Evolutionary conservation across 352 stramenopile genomes (phyloP).

Genomic region (Pythium apleroticum): DNA sequence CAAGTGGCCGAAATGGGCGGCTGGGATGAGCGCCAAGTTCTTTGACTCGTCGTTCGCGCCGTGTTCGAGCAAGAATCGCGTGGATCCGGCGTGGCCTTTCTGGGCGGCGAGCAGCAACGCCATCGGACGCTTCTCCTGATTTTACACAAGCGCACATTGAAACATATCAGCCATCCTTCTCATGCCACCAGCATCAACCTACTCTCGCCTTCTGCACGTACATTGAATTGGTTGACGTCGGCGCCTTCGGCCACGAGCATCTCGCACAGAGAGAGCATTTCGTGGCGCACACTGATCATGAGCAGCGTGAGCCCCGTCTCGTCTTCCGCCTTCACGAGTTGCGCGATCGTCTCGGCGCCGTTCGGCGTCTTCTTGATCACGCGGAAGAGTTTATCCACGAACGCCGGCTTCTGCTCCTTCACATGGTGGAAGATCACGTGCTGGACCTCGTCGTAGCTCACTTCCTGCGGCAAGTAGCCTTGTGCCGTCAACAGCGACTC

Average conservation of each 20-base stretch:
- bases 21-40: constrained; percentile 85
- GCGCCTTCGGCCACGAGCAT: constrained; percentile 69
- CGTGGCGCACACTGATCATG: constrained; percentile 77
- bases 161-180: neutral
- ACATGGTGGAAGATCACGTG: constrained; percentile 60
- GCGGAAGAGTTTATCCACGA: constrained; percentile 61
- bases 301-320: constrained; percentile 80
- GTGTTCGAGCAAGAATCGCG: constrained; percentile 62
- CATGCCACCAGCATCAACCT: neutral
- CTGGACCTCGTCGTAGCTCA: constrained; percentile 64
- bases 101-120: constrained; percentile 79
- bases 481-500: constrained; percentile 28
- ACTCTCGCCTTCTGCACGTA: constrained; percentile 30
- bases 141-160: neutral
- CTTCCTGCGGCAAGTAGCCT: constrained; percentile 35
- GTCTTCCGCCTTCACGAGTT: constrained; percentile 60
- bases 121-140: constrained; percentile 81
- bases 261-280: constrained; percentile 51
- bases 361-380: constrained; percentile 56
- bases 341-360: constrained; percentile 45
- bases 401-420: constrained; percentile 44
- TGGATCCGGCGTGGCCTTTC: constrained; percentile 74
- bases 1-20: constrained; percentile 83
- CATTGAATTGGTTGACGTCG: constrained; percentile 81
- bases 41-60: constrained; percentile 80